These are phyloP conservation scores for Colletotrichum tabaci DNA, from an alignment of 2,329 filamentous ascomycete species.

Conservation along the genomic window DNA sequence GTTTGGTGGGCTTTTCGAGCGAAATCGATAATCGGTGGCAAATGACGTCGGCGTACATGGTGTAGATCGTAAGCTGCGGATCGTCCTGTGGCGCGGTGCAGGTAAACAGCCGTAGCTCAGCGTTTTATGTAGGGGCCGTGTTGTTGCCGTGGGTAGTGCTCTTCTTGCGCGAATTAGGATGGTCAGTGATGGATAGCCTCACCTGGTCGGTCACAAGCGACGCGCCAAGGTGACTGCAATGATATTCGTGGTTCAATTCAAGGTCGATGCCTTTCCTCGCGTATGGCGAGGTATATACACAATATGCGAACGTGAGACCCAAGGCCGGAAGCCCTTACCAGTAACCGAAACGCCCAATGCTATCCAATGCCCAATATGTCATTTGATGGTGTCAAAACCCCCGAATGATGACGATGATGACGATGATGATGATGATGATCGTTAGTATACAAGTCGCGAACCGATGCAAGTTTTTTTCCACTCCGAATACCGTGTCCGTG, in stretches of 20 bases:
- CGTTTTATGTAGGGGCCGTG: not conserved
- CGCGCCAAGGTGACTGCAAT: slow-evolving; percentile 10
- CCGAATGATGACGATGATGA: slow-evolving; percentile 31
- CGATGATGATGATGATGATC: slow-evolving; percentile 38
- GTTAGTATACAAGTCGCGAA: slow-evolving; percentile 42
- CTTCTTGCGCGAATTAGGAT: too few relatives aligned
- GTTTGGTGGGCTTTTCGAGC: not conserved
- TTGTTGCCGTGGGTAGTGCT: not conserved
- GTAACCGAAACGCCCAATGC: slow-evolving; percentile 37
- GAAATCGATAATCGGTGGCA: slow-evolving; percentile 28
- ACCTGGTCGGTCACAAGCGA: not conserved
- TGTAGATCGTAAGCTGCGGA: slow-evolving; percentile 9
- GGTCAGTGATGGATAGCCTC: not conserved
- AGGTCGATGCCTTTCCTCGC: slow-evolving; percentile 13
- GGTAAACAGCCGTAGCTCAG: not conserved
- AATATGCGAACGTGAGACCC: slow-evolving; percentile 30
- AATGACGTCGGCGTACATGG: slow-evolving; percentile 35
- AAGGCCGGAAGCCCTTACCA: slow-evolving; percentile 17
- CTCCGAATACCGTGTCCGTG: slow-evolving; percentile 40
- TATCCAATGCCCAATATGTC: slow-evolving; percentile 37
- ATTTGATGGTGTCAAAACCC: slow-evolving; percentile 38
- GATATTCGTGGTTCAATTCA: slow-evolving; percentile 28
- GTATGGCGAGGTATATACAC: slow-evolving; percentile 31
- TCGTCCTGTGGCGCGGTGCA: slow-evolving; percentile 18
- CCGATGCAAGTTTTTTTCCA: slow-evolving; percentile 40